Evolutionary conservation across 371 early-diverging fungal species (phyloP), one percentile per base, ranked within the genome.

Genomic region (Mucor velutinosus): DNA sequence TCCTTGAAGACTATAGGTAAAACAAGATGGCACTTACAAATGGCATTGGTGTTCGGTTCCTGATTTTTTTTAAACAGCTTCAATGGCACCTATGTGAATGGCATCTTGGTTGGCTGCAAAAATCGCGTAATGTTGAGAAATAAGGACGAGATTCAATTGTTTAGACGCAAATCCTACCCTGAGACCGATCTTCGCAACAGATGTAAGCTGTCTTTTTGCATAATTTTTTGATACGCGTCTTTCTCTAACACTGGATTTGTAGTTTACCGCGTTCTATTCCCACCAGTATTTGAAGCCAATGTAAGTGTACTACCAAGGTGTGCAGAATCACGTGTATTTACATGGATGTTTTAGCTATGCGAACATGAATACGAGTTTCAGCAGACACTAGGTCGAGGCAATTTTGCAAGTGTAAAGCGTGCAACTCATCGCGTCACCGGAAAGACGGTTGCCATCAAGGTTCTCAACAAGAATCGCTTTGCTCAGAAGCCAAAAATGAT

Each of bases 21-120:
- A 43, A 39, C 1, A 27, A 32, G 14, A 49, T 32, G 62, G 25
- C 11, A 27, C 14, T 21, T 14, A 21, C 17, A 33, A 33, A 33
- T 33, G 35, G 35, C 37, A 25, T 12, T 41, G 25, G 35, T 15
- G 19, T 12, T 60, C 15, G 19, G 2, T 35, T 30, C 27, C 23
- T 15, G n/a, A 32, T 47, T 61, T 41, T 14, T 47, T 61, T 37
- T 14, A 41, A 41, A 41, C 41, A 92, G 93, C 76, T 82, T 87
- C 10, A 93, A 94, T 69, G 95, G 95, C 23, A 93, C 92, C 0
- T 92, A 70, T 66, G 86, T 93, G 35, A 92, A 91, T 74, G 89
- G 86, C 12, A 60, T 62, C 30, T 67, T 75, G 12, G 74, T 93
- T n/a, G 79, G 75, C 0, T 72, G 76, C 8, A 61, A 62, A 19